Percentiles rank a stretch among this genome's conserved stretches.
Conservation (phyloP, 306 rosid species). For the Quercus engelmannii region DNA sequence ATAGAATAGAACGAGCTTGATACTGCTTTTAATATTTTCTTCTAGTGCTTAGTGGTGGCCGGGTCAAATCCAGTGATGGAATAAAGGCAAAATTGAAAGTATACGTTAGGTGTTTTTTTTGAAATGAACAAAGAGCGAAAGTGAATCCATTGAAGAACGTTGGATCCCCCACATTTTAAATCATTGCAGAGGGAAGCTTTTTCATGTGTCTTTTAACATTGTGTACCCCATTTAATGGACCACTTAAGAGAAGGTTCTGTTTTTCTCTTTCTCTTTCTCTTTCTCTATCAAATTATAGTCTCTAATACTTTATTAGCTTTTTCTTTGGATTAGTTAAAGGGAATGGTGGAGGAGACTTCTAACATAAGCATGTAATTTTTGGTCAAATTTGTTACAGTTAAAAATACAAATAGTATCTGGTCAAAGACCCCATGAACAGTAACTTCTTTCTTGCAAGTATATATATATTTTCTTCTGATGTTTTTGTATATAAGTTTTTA, state of each 20-base stretch:
- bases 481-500: no score
- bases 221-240: conserved; percentile 59
- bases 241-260: conserved; percentile 24
- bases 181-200: conserved; percentile 48
- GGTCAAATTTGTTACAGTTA: conserved; percentile 5
- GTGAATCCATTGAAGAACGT: conserved; percentile 46
- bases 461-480: no score
- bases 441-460: neutral
- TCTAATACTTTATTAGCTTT: conserved; percentile 1
- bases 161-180: conserved; percentile 74
- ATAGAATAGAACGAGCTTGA: neutral
- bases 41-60: conserved; percentile 8
- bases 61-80: conserved; percentile 30
- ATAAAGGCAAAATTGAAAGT: conserved; percentile 31
- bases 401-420: neutral
- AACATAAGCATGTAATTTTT: conserved; percentile 19
- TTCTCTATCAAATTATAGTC: conserved; percentile 16
- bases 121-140: conserved; percentile 39
- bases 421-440: neutral
- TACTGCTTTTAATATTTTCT: conserved; percentile 8
- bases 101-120: conserved; percentile 34
- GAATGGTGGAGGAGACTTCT: conserved; percentile 10
- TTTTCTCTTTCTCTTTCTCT: neutral
- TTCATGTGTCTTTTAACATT: conserved; percentile 32
- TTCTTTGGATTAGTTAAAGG: conserved; percentile 27